Conservation (phyloP, 1,284 basidiomycete species). For the Tilletia horrida region DNA sequence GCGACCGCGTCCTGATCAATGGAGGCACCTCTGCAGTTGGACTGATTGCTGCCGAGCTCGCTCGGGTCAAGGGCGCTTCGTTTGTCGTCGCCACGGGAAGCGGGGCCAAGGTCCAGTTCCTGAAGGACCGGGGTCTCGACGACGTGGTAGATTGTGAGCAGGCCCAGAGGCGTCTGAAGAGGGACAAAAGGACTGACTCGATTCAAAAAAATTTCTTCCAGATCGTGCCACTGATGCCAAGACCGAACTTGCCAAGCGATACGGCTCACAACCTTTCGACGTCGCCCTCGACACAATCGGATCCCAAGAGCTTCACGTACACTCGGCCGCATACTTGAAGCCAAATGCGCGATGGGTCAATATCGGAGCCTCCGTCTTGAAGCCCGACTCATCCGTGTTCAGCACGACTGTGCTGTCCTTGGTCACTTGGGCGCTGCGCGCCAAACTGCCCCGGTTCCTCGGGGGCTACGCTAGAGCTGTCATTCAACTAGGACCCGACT, state of each 20-base stretch:
- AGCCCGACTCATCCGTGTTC: slow-evolving; percentile 14
- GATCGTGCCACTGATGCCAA: slow-evolving; percentile 13
- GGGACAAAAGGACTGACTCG: no score
- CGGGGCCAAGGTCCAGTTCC: slow-evolving; percentile 14
- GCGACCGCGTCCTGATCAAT: slow-evolving; percentile 21
- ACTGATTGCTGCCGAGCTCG: slow-evolving; percentile 17
- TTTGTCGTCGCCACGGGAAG: slow-evolving; percentile 19
- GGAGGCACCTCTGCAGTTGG: slow-evolving; percentile 23
- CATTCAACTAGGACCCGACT: background rate
- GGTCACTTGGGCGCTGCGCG: background rate
- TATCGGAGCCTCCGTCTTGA: slow-evolving; percentile 14
- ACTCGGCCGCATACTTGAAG: slow-evolving; percentile 16
- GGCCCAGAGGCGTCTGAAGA: no score
- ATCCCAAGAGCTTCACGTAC: background rate
- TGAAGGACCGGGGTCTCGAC: slow-evolving; percentile 19
- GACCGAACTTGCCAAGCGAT: slow-evolving; percentile 13
- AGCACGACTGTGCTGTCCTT: background rate
- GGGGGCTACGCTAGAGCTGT: slow-evolving; percentile 19
- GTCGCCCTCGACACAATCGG: slow-evolving; percentile 24
- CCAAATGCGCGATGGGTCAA: slow-evolving; percentile 2
- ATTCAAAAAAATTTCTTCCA: no score
- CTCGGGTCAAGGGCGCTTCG: slow-evolving; percentile 13
- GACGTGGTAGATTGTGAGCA: slow-evolving; percentile 20
- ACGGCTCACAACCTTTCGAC: slow-evolving; percentile 20
- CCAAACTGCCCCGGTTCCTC: slow-evolving; percentile 5